Evolutionary conservation across 2,329 filamentous ascomycete genomes (phyloP).

Genomic region (Neofusicoccum umdonicola): DNA sequence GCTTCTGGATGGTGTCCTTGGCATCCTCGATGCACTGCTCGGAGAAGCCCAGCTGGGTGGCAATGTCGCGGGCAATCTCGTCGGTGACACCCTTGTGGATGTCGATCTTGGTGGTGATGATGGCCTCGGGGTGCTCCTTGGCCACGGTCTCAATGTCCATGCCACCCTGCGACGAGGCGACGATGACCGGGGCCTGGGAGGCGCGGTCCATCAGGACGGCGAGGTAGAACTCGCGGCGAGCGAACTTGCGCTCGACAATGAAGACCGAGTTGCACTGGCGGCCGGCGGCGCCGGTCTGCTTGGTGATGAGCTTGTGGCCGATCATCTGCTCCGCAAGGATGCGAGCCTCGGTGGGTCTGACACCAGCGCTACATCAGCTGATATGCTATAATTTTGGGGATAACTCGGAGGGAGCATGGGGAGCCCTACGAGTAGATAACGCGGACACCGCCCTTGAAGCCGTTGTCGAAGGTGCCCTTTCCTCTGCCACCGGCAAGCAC

Average conservation of each 20-base stretch:
- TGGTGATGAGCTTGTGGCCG: constrained; percentile 98
- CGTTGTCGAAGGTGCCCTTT: constrained; percentile 97
- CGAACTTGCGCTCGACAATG: constrained; percentile 99
- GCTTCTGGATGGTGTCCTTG: constrained; percentile 95
- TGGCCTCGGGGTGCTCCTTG: constrained; percentile 95
- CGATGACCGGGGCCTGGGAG: constrained; percentile 88
- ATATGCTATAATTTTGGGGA: constrained; percentile 8
- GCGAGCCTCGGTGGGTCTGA: constrained; percentile 79
- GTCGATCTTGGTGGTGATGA: constrained; percentile 88
- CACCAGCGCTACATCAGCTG: constrained; percentile 7
- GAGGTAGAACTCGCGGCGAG: constrained; percentile 97
- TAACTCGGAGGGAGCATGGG: constrained; percentile 1
- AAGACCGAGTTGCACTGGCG: constrained; percentile 96
- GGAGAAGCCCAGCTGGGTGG: constrained; percentile 91
- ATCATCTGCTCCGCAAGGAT: constrained; percentile 99
- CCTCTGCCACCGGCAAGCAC: constrained; percentile 96
- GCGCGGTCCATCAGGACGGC: constrained; percentile 97
- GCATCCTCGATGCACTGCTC: constrained; percentile 96
- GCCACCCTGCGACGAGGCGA: constrained; percentile 95
- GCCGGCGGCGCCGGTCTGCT: constrained; percentile 93
- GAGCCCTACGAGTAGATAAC: constrained; percentile 87
- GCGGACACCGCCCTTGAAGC: constrained; percentile 96
- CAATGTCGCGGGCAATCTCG: constrained; percentile 87
- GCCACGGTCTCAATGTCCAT: constrained; percentile 99
- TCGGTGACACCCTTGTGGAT: constrained; percentile 95